Conservation (phyloP, 768 basidiomycete species). For the Tricholoma furcatifolium region DNA sequence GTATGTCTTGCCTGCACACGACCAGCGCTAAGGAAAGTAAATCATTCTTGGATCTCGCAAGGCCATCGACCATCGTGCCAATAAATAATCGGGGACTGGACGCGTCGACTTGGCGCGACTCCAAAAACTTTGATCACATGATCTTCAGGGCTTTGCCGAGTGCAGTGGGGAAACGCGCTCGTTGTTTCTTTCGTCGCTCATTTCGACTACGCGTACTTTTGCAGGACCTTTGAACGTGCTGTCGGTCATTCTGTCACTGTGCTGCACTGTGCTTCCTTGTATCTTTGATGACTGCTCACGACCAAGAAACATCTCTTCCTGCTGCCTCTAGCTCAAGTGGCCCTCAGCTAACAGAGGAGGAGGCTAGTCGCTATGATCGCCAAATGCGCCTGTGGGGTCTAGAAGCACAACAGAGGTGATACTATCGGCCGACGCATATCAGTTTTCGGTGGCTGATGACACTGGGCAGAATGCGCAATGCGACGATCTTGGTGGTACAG, state of each 20-base stretch:
- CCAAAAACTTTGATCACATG: background rate
- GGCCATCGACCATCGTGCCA: too few relatives aligned
- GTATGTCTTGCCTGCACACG: background rate
- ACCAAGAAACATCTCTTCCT: conserved; percentile 8
- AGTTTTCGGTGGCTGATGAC: conserved; percentile 11
- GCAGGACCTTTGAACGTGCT: conserved; percentile 1
- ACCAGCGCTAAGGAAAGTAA: background rate
- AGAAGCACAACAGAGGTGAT: conserved; percentile 88
- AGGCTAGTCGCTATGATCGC: conserved; percentile 84
- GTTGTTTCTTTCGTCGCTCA: background rate
- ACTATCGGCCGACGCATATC: conserved; percentile 9
- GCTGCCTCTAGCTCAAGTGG: conserved; percentile 6
- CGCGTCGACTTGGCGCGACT: too few relatives aligned
- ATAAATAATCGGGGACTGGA: too few relatives aligned
- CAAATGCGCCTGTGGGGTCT: conserved; percentile 98
- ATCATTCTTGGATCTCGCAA: background rate
- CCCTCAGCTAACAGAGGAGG: conserved; percentile 58
- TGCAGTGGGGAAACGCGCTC: background rate
- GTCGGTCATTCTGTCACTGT: background rate
- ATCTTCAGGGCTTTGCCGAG: background rate
- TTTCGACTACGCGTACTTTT: background rate
- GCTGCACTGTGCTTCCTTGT: background rate
- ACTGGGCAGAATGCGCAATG: conserved; percentile 81
- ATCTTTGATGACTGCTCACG: conserved; percentile 4
- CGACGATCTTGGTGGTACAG: conserved; percentile 80